These are phyloP conservation scores for Emericellopsis cladophorae DNA, from an alignment of 2,329 filamentous ascomycete species.

Conservation along the genomic window DNA sequence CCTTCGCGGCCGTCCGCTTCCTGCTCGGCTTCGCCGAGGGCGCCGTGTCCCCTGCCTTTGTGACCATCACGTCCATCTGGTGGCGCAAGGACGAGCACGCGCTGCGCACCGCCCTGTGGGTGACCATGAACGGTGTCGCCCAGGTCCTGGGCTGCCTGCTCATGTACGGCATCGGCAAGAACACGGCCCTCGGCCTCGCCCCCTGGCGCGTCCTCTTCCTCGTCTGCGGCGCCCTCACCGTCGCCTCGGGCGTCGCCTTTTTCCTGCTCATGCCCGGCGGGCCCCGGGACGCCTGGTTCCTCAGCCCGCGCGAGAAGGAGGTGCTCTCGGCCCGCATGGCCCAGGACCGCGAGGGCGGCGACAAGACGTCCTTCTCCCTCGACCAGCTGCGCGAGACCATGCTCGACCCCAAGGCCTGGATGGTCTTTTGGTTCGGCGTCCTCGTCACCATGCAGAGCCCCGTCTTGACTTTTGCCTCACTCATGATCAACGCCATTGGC, in stretches of 20 bases:
- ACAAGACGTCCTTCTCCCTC: constrained; percentile 27
- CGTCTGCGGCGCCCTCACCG: constrained; percentile 33
- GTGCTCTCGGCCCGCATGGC: constrained; percentile 21
- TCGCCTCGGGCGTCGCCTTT: constrained; percentile 27
- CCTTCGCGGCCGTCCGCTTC: constrained; percentile 12
- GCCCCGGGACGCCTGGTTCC: constrained; percentile 34
- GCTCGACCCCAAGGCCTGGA: constrained; percentile 27
- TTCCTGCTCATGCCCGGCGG: constrained; percentile 31
- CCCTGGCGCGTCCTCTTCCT: constrained; percentile 36
- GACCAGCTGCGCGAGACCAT: constrained; percentile 29
- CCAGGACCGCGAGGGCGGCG: constrained; percentile 17
- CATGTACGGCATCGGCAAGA: constrained; percentile 13
- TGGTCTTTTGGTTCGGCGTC: constrained; percentile 9
- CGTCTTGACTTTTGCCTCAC: constrained; percentile 28
- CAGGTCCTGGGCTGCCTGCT: constrained; percentile 14
- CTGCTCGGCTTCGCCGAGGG: constrained; percentile 17
- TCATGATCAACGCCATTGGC: constrained; percentile 33
- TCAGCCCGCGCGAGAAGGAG: constrained; percentile 26
- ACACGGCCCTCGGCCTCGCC: constrained; percentile 16
- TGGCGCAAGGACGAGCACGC: constrained; percentile 16
- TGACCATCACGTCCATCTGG: constrained; percentile 18
- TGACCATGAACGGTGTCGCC: constrained; percentile 15
- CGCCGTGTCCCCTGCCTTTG: constrained; percentile 17
- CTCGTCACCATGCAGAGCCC: constrained; percentile 9
- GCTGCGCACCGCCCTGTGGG: constrained; percentile 14